Base-by-base conservation (phyloP, 495 filamentous ascomycete genomes). In the Letharia columbiana region DNA sequence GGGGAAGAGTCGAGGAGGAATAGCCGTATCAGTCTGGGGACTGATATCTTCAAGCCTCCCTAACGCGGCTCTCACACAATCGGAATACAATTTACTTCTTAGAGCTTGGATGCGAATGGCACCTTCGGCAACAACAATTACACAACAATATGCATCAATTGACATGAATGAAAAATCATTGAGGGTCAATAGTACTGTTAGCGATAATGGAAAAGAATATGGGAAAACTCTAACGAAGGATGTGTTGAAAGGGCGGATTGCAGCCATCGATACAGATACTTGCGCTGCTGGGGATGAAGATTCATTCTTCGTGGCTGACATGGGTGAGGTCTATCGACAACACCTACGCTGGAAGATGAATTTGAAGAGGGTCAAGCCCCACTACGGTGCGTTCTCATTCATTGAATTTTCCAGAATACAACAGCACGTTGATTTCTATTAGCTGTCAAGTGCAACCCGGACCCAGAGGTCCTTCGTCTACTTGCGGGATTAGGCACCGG, bases 401-500 rank as follows among this genome's bases (percentile, higher is more conserved):
- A 20, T 33, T 41, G 39, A 28, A 15, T 52, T 40, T 20, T 33
- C 40, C 35, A 9, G 9, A 11, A 28, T 45, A 28, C 33, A 15
- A 44, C n/a, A 12, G 49, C 39, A 20, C 28, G 23, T 66, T 72
- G 61, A 71, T 28, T 44, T 62, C 37, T 23, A 13, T 60, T 63
- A 96, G 93, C 94, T 67, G 92, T 99, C 79, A 99, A 99, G 79
- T 98, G 94, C 76, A 98, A 99, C 82, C 91, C 91, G 15, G 94
- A 98, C 77, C 85, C 87, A 4, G 89, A 90, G 77, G 87, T 99
- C 57, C 78, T 99, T 66, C 86, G 89, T 71, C 88, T 98, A 62
- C 86, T 99, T 73, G 86, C 91, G 68, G 83, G 84, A 65, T 83
- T 97, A 61, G 94, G 92, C 69, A 92, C 91, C 67, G 94, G 95